Conservation (phyloP, 2,329 filamentous ascomycete species). For the Pyricularia grisea region DNA sequence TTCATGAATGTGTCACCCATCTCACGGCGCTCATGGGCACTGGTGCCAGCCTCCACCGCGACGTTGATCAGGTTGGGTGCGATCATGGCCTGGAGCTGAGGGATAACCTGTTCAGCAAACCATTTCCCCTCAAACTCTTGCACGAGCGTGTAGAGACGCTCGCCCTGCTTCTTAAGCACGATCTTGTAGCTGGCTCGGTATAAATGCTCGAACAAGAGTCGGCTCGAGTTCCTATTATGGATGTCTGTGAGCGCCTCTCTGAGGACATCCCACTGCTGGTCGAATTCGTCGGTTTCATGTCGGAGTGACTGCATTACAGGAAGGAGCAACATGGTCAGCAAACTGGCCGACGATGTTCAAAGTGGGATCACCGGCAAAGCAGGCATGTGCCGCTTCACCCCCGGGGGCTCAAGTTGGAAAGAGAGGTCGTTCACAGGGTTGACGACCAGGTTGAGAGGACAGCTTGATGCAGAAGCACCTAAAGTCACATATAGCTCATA, state of each 20-base stretch:
- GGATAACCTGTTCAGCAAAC: constrained; percentile 66
- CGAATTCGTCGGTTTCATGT: constrained; percentile 64
- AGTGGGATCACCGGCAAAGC: neutral
- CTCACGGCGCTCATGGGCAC: constrained; percentile 68
- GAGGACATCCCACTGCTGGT: constrained; percentile 73
- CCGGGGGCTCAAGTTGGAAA: neutral
- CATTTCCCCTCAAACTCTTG: constrained; percentile 73
- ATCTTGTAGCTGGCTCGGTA: constrained; percentile 94
- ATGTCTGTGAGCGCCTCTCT: constrained; percentile 75
- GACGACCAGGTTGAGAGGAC: neutral
- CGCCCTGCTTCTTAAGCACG: constrained; percentile 78
- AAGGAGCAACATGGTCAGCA: neutral
- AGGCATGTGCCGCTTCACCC: neutral
- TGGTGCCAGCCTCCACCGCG: constrained; percentile 46
- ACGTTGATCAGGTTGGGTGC: constrained; percentile 55
- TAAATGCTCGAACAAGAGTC: constrained; percentile 87
- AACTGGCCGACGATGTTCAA: neutral
- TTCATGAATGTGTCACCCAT: constrained; percentile 77
- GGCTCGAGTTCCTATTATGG: constrained; percentile 82
- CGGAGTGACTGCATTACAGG: neutral
- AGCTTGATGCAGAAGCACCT: neutral
- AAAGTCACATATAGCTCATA: neutral
- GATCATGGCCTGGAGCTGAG: constrained; percentile 61
- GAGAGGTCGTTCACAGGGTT: neutral
- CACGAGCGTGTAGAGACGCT: constrained; percentile 71